phyloP scores from a whole-genome alignment of 371 early-diverging fungal species.

The Mortierella polycephala region DNA sequence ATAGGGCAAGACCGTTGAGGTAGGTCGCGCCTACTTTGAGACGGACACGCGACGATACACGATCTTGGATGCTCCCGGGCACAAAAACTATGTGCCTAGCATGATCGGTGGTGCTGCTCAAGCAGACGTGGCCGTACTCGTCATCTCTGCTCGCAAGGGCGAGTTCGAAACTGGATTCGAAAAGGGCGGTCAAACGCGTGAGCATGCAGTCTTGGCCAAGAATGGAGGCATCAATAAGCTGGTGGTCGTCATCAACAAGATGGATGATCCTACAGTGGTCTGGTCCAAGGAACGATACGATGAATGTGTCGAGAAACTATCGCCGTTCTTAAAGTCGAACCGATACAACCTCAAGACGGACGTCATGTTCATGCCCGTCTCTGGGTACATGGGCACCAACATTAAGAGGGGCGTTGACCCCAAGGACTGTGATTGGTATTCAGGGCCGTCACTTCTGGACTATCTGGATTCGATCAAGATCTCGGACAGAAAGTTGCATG shows the following conservation, averaged over 20 bases:
- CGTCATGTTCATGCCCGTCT: constrained; percentile 91
- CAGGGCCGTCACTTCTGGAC: constrained; percentile 91
- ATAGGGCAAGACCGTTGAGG: constrained; percentile 97
- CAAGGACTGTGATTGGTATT: constrained; percentile 81
- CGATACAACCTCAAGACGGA: constrained; percentile 95
- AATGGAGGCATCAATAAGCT: constrained; percentile 93
- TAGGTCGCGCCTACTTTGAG: constrained; percentile 98
- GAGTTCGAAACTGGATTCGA: constrained; percentile 99
- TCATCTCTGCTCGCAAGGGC: constrained; percentile 98
- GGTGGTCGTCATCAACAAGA: constrained; percentile 96
- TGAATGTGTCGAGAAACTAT: constrained; percentile 84
- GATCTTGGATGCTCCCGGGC: constrained; percentile 99
- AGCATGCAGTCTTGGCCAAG: constrained; percentile 98
- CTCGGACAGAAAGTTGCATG: constrained; percentile 59
- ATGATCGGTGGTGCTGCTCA: constrained; percentile 99
- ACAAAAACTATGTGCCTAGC: constrained; percentile 98
- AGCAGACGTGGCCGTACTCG: constrained; percentile 97
- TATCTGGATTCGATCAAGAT: constrained; percentile 85
- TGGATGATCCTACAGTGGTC: constrained; percentile 98
- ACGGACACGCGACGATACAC: constrained; percentile 95
- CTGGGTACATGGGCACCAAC: constrained; percentile 97
- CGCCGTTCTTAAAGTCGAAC: constrained; percentile 90
- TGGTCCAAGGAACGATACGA: constrained; percentile 96
- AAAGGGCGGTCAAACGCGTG: constrained; percentile 99
- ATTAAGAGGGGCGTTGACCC: constrained; percentile 83